Evolutionary conservation across 1,284 basidiomycete species (phyloP), one percentile per base, ranked within the genome.

Genomic region (Hymenochaete sp.): DNA sequence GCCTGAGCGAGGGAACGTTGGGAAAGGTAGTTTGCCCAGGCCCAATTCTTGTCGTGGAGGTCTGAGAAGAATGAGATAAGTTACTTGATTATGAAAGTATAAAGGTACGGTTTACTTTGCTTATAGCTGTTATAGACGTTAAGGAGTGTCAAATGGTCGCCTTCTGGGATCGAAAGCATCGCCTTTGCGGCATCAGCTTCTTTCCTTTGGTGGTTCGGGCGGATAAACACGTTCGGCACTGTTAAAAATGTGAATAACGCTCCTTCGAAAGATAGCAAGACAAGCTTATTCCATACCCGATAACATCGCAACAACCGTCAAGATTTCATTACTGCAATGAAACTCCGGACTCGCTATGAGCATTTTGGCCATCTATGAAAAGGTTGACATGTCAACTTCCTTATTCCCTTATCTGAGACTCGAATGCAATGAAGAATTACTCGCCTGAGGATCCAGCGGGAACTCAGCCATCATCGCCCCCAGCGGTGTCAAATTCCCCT

Each of bases 391-490:
- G 10, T 21, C 25, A 14, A 47, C 19, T 42, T 3, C 9, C 16
- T 36, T 29, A 4, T 1, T 19, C 4, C 13, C 18, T n/a, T n/a
- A n/a, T n/a, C n/a, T n/a, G n/a, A n/a, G n/a, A n/a, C n/a, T n/a
- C n/a, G n/a, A n/a, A 19, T 22, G 28, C 31, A 1, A 21, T n/a
- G n/a, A n/a, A 40, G 6, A n/a, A 29, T 26, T 41, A 53, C 63
- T 29, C 53, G 82, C 84, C 70, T 98, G 95, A 25, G 96, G 95
- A 61, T 98, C 96, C 22, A 99, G 73, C 11, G 95, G 95, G 67
- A 98, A 97, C 55, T 98, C 93, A 9, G 95, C 95, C 95, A 98
- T 98, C 51, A 93, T 87, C 38, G 68, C 70, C 10, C 96, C 95
- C 2, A 98, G 67, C 0, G 82, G 66, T 1, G 95, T 98, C 45